These are phyloP conservation scores for Tolypocladium pustulatum DNA, from an alignment of 2,329 filamentous ascomycete genomes.

Conservation along the genomic window DNA sequence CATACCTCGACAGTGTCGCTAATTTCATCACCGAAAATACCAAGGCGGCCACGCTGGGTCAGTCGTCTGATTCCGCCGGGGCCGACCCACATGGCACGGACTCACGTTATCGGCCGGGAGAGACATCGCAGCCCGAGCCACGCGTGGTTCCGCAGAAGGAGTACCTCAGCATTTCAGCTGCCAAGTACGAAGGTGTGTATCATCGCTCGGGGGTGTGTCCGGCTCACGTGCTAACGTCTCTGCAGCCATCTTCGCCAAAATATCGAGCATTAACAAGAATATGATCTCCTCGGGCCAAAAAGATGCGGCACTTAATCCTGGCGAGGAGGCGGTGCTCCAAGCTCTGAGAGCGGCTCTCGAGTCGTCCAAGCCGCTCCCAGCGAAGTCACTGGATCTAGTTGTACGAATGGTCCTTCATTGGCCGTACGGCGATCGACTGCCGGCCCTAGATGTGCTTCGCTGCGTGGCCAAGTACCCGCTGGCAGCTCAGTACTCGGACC, in stretches of 20 bases:
- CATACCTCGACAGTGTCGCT: conserved; percentile 83
- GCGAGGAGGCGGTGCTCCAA: conserved; percentile 54
- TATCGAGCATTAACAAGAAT: conserved; percentile 63
- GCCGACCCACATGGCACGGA: conserved; percentile 72
- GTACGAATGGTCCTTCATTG: conserved; percentile 66
- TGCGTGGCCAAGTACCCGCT: conserved; percentile 61
- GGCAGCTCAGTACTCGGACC: conserved; percentile 49
- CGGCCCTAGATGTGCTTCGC: conserved; percentile 80
- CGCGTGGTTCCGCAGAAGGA: conserved; percentile 62
- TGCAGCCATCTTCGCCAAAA: conserved; percentile 63
- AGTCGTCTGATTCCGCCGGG: conserved; percentile 37
- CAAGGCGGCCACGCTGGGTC: conserved; percentile 72
- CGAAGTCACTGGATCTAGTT: conserved; percentile 50
- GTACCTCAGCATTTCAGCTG: conserved; percentile 67
- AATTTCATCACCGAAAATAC: conserved; percentile 90
- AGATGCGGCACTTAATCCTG: conserved; percentile 61
- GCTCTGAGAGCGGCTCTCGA: conserved; percentile 55
- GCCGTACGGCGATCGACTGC: conserved; percentile 71
- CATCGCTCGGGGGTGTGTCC: not conserved
- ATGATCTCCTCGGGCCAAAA: conserved; percentile 63
- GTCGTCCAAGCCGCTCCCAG: conserved; percentile 35
- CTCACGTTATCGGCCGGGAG: conserved; percentile 64
- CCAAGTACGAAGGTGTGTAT: conserved; percentile 49
- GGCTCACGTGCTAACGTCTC: conserved; percentile 9
- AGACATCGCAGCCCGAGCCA: conserved; percentile 34